These are phyloP conservation scores for Arthrobotrys musiformis DNA, from an alignment of 2,329 filamentous ascomycete genomes.

Conservation along the genomic window DNA sequence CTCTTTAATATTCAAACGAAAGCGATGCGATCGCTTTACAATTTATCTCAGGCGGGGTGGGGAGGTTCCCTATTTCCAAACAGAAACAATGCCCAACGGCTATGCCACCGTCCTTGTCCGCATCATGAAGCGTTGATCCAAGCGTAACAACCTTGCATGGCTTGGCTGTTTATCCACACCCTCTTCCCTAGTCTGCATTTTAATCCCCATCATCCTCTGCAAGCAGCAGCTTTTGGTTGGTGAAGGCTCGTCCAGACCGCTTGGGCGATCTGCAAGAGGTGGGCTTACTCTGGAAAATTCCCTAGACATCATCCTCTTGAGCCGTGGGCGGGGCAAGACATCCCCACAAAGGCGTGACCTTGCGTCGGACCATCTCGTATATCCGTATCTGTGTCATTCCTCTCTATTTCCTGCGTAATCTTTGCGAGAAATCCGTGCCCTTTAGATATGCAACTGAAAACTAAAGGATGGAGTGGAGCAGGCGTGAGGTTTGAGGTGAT, in stretches of 20 bases:
- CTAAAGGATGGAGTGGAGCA: slow-evolving; percentile 7
- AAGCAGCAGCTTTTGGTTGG: slow-evolving; percentile 34
- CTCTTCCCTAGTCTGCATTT: slow-evolving; percentile 47
- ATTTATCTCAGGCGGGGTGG: slow-evolving; percentile 47
- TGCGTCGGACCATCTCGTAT: slow-evolving; percentile 48
- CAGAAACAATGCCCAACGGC: slow-evolving; percentile 20
- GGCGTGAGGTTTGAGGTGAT: slow-evolving; percentile 8
- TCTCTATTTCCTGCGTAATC: slow-evolving; percentile 27
- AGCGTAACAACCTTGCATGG: slow-evolving; percentile 54
- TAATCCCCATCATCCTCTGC: slow-evolving; percentile 35
- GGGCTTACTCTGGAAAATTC: slow-evolving; percentile 38
- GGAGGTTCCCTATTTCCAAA: slow-evolving; percentile 40
- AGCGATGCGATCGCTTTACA: slow-evolving; percentile 36
- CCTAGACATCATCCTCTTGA: slow-evolving; percentile 23
- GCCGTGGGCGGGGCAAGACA: slow-evolving; percentile 26
- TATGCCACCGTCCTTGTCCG: slow-evolving; percentile 33
- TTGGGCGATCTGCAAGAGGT: slow-evolving; percentile 36
- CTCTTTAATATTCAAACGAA: slow-evolving; percentile 1
- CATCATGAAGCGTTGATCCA: slow-evolving; percentile 52
- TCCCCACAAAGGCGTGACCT: slow-evolving; percentile 26
- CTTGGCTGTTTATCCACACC: slow-evolving; percentile 54
- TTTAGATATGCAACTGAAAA: slow-evolving; percentile 16
- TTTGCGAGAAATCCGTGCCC: slow-evolving; percentile 32
- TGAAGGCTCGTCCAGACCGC: slow-evolving; percentile 17
- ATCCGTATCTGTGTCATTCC: slow-evolving; percentile 34